phyloP scores from a whole-genome alignment of 768 basidiomycete species.

The Mycena galopus region DNA sequence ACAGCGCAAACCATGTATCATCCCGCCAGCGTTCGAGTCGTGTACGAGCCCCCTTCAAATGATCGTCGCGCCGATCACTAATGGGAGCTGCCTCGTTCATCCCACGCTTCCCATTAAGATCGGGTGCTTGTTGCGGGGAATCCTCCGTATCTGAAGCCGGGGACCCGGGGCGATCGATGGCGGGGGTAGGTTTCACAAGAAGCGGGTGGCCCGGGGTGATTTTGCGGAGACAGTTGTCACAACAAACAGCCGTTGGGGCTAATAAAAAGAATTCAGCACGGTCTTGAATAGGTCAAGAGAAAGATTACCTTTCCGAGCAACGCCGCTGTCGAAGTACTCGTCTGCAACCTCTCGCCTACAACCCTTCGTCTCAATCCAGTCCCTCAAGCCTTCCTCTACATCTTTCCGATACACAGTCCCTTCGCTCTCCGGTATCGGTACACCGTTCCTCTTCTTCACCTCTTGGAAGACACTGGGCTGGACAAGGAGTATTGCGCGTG shows the following conservation, averaged over 20 bases:
- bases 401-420: background rate
- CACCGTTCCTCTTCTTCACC: background rate
- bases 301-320: background rate
- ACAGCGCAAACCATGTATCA: background rate
- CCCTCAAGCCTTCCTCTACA: background rate
- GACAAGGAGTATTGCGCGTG: background rate
- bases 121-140: no score
- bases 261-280: background rate
- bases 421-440: background rate
- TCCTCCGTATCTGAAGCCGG: background rate
- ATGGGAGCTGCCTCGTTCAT: no score
- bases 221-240: slow-evolving; percentile 27
- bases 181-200: background rate
- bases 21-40: slow-evolving; percentile 4
- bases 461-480: background rate
- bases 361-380: background rate
- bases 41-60: background rate
- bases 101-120: no score
- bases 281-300: background rate
- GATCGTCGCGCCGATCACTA: background rate
- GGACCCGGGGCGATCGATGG: background rate
- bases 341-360: slow-evolving; percentile 22
- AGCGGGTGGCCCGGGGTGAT: background rate
- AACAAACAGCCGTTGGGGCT: slow-evolving; percentile 30
- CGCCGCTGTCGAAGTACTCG: slow-evolving; percentile 42